A percentile compares a stretch with the other conserved stretches of the same genome.
These are phyloP conservation scores for Aspergillus cristatus DNA, from an alignment of 495 filamentous ascomycete genomes.

Conservation along the genomic window DNA sequence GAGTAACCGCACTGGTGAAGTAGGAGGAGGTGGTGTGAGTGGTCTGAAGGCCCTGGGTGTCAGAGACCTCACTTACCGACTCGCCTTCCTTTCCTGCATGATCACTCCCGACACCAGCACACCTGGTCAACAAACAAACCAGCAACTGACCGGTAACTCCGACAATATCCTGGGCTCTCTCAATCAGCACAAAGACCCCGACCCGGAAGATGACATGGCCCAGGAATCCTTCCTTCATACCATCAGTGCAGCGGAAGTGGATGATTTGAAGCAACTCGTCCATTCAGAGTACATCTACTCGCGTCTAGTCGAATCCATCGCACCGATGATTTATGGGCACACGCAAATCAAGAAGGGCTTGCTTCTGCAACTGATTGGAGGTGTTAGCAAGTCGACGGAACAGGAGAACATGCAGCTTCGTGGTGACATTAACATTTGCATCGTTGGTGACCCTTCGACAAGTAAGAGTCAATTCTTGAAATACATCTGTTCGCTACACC, in stretches of 20 bases:
- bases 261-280: conserved; percentile 86
- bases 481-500: conserved; percentile 91
- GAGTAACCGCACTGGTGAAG: conserved; percentile 64
- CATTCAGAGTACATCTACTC: conserved; percentile 92
- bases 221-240: conserved; percentile 82
- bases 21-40: conserved; percentile 72
- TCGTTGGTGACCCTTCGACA: conserved; percentile 96
- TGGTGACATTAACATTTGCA: conserved; percentile 98
- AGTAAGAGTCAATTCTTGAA: conserved; percentile 98
- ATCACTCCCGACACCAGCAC: conserved; percentile 85
- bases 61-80: conserved; percentile 89
- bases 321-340: conserved; percentile 94
- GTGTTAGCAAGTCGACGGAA: conserved; percentile 74
- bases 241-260: conserved; percentile 74
- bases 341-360: conserved; percentile 97
- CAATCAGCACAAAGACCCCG: conserved; percentile 57
- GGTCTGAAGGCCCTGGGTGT: conserved; percentile 90
- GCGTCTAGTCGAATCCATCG: conserved; percentile 88
- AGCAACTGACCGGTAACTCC: conserved; percentile 59
- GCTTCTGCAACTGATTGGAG: conserved; percentile 84
- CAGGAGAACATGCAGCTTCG: conserved; percentile 87
- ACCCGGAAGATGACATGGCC: conserved; percentile 70
- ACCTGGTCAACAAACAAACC: conserved; percentile 54
- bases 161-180: conserved; percentile 75
- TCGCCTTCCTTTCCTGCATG: conserved; percentile 97